These are phyloP conservation scores for Betula pendula DNA, from an alignment of 306 rosid species.

Conservation along the genomic window DNA sequence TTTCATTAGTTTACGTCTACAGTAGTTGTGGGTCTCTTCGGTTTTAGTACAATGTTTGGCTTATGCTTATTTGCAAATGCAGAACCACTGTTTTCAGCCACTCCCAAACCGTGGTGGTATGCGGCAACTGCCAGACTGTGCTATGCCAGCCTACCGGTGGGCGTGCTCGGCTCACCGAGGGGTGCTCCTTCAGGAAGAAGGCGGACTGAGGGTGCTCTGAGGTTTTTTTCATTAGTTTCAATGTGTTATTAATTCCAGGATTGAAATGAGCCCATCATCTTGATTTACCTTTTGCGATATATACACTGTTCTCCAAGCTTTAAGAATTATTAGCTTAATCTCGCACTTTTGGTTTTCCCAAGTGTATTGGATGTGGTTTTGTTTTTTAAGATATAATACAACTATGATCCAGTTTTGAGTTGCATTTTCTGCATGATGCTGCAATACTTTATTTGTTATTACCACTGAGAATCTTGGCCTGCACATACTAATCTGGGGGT, in stretches of 20 bases:
- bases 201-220: constrained; percentile 36
- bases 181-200: constrained; percentile 59
- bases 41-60: not conserved
- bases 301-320: not conserved
- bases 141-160: constrained; percentile 59
- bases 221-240: not conserved
- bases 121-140: constrained; percentile 57
- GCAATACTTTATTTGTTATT: not conserved
- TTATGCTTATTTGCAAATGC: constrained; percentile 3
- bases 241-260: not conserved
- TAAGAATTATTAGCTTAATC: not conserved
- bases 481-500: not conserved
- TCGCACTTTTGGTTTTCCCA: not conserved
- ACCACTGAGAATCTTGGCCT: not conserved
- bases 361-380: not conserved
- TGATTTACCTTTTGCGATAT: not conserved
- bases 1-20: not conserved
- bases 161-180: constrained; percentile 51
- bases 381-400: not conserved
- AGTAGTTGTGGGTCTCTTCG: not conserved
- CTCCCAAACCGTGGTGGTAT: constrained; percentile 54
- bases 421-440: not conserved
- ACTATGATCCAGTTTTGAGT: not conserved
- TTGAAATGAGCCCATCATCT: not conserved
- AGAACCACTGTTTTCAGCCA: constrained; percentile 60